Evolutionary conservation across 352 stramenopile genomes (phyloP).

Genomic region (Phytophthora melonis): DNA sequence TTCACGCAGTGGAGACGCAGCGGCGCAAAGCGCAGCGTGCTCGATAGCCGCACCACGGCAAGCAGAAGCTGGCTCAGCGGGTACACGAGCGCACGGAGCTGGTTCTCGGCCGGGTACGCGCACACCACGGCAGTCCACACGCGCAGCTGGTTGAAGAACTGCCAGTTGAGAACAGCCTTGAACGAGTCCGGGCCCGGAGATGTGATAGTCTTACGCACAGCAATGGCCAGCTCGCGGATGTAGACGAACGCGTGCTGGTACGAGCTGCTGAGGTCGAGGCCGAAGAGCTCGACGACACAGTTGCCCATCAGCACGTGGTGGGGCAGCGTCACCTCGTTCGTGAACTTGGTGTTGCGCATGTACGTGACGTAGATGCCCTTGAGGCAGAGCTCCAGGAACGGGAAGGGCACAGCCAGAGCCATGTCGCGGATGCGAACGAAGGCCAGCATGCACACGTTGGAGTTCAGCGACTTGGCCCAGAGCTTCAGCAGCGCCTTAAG

Average conservation of each 20-base stretch:
- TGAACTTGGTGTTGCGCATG: constrained; percentile 96
- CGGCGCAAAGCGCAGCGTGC: constrained; percentile 88
- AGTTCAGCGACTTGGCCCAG: constrained; percentile 86
- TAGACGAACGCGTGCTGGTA: constrained; percentile 99
- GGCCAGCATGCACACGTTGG: constrained; percentile 90
- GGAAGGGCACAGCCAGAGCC: constrained; percentile 95
- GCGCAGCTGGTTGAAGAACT: constrained; percentile 98
- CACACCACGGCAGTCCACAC: constrained; percentile 97
- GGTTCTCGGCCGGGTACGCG: constrained; percentile 82
- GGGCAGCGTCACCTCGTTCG: constrained; percentile 84
- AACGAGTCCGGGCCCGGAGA: constrained; percentile 93
- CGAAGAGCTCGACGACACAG: constrained; percentile 99
- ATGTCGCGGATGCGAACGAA: constrained; percentile 97
- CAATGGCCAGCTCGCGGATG: constrained; percentile 98
- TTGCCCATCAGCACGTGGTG: constrained; percentile 95
- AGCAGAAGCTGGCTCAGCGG: constrained; percentile 93
- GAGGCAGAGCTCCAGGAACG: constrained; percentile 96
- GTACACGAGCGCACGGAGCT: constrained; percentile 95
- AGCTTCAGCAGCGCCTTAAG: constrained; percentile 90
- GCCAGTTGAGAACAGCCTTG: constrained; percentile 95
- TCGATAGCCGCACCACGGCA: constrained; percentile 79
- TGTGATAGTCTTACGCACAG: constrained; percentile 96
- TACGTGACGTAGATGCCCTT: constrained; percentile 97
- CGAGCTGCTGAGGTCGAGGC: constrained; percentile 94
- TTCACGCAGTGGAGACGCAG: constrained; percentile 97